phyloP scores from a whole-genome alignment of 2,329 filamentous ascomycete genomes.

The Gaeumannomyces tritici region DNA sequence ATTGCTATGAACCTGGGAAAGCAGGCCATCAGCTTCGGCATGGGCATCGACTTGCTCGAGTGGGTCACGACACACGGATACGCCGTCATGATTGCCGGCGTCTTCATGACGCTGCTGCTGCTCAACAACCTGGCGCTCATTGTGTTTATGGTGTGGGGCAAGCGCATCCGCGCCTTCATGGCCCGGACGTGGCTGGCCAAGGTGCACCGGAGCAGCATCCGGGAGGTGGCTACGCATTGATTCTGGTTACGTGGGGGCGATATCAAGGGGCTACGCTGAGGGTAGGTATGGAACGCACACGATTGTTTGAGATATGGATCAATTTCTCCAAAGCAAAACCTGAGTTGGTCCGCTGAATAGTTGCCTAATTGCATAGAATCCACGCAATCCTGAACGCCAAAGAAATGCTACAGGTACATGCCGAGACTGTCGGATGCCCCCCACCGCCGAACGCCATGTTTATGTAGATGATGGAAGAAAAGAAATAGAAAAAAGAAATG shows the following conservation, averaged over 20 bases:
- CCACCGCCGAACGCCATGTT: background rate
- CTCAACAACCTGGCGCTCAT: conserved; percentile 37
- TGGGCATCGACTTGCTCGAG: conserved; percentile 38
- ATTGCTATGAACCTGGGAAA: conserved; percentile 51
- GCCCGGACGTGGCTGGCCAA: conserved; percentile 35
- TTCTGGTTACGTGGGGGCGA: too few relatives aligned
- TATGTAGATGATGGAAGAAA: background rate
- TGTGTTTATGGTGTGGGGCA: conserved; percentile 40
- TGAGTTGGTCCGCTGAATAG: background rate
- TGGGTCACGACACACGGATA: conserved; percentile 41
- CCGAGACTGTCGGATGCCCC: too few relatives aligned
- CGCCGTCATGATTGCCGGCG: conserved; percentile 38
- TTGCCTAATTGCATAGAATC: background rate
- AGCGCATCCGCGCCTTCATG: conserved; percentile 35
- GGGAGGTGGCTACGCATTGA: conserved; percentile 20
- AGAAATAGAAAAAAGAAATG: background rate
- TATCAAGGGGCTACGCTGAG: too few relatives aligned
- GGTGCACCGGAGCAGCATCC: conserved; percentile 27
- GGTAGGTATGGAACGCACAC: background rate
- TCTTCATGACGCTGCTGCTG: conserved; percentile 36
- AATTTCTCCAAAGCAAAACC: background rate
- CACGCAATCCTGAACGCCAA: background rate
- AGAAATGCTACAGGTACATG: too few relatives aligned
- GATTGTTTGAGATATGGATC: background rate
- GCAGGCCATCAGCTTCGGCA: conserved; percentile 44